A percentile compares a stretch with the other conserved stretches of the same genome.
These are phyloP conservation scores for Blastocystis sp. DNA, from an alignment of 352 stramenopile species.

Conservation along the genomic window DNA sequence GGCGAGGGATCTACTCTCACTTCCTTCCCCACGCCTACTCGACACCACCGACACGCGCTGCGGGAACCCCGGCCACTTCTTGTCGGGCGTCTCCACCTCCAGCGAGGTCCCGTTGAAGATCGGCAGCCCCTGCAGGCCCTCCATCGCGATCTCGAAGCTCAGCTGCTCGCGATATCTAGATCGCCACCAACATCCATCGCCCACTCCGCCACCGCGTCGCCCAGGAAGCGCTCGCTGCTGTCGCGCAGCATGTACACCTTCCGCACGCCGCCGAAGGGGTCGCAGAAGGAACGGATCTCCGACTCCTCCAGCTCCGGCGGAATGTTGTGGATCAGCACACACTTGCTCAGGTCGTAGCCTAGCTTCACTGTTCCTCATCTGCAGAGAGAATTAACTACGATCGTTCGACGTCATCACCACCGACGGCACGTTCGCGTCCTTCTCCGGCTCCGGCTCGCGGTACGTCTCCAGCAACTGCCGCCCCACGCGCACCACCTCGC, in stretches of 20 bases:
- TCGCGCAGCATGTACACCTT: slow-evolving; percentile 46
- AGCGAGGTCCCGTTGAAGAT: slow-evolving; percentile 23
- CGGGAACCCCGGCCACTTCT: slow-evolving; percentile 51
- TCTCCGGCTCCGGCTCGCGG: slow-evolving; percentile 1
- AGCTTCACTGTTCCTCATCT: slow-evolving; percentile 22
- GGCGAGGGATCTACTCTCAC: slow-evolving; percentile 41
- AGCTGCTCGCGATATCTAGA: slow-evolving; percentile 16
- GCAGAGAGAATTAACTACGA: neutral
- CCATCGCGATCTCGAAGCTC: slow-evolving; percentile 50
- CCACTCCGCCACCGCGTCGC: slow-evolving; percentile 48
- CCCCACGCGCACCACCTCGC: slow-evolving; percentile 15
- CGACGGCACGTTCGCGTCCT: neutral
- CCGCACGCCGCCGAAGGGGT: slow-evolving; percentile 35
- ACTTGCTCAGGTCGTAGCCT: slow-evolving; percentile 39
- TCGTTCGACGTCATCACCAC: neutral
- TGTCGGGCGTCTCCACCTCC: slow-evolving; percentile 12
- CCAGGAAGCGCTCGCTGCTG: slow-evolving; percentile 17
- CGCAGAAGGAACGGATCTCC: slow-evolving; percentile 40
- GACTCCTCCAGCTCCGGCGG: slow-evolving; percentile 19
- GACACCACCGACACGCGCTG: slow-evolving; percentile 36
- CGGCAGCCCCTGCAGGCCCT: slow-evolving; percentile 38
- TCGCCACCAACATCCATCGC: neutral
- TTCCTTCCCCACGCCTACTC: neutral
- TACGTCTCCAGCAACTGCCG: slow-evolving; percentile 41
- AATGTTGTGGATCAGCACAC: slow-evolving; percentile 57